Percentiles rank a stretch among this genome's conserved stretches.
These are phyloP conservation scores for Botrytis deweyae DNA, from an alignment of 2,329 filamentous ascomycete genomes.

Conservation along the genomic window DNA sequence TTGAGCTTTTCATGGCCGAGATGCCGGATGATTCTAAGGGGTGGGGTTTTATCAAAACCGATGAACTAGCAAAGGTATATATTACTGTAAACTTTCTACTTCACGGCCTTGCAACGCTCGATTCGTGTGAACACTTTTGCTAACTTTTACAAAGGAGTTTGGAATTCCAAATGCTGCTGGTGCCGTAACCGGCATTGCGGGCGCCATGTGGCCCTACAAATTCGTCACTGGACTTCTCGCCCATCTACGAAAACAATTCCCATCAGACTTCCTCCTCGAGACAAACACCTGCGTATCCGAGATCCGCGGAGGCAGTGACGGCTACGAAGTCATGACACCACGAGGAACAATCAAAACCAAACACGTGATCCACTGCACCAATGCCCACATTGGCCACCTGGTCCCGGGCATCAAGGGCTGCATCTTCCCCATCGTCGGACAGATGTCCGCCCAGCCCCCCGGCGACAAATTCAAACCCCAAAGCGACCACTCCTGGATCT, in stretches of 20 bases:
- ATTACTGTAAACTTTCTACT: background rate
- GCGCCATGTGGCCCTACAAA: slow-evolving; percentile 58
- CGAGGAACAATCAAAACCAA: slow-evolving; percentile 54
- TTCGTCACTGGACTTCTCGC: slow-evolving; percentile 54
- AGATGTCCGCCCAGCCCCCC: slow-evolving; percentile 6
- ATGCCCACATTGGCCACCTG: slow-evolving; percentile 64
- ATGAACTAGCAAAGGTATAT: slow-evolving; percentile 5
- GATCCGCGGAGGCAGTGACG: slow-evolving; percentile 25
- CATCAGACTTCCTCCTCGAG: slow-evolving; percentile 54
- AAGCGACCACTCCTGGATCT: slow-evolving; percentile 17
- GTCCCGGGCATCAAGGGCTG: slow-evolving; percentile 49
- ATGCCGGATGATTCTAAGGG: slow-evolving; percentile 6
- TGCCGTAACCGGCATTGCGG: slow-evolving; percentile 3
- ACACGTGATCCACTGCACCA: slow-evolving; percentile 64
- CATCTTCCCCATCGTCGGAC: slow-evolving; percentile 58
- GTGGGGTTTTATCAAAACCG: background rate
- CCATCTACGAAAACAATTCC: slow-evolving; percentile 43
- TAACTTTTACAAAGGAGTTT: background rate
- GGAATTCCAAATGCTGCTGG: slow-evolving; percentile 10
- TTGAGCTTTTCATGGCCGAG: slow-evolving; percentile 10
- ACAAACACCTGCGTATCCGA: slow-evolving; percentile 43
- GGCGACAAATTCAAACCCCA: slow-evolving; percentile 14
- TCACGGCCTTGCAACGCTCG: background rate
- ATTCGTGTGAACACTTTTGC: background rate
- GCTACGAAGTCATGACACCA: slow-evolving; percentile 51